These are phyloP conservation scores for Sicyos edulis DNA, from an alignment of 306 rosid genomes.

Conservation along the genomic window DNA sequence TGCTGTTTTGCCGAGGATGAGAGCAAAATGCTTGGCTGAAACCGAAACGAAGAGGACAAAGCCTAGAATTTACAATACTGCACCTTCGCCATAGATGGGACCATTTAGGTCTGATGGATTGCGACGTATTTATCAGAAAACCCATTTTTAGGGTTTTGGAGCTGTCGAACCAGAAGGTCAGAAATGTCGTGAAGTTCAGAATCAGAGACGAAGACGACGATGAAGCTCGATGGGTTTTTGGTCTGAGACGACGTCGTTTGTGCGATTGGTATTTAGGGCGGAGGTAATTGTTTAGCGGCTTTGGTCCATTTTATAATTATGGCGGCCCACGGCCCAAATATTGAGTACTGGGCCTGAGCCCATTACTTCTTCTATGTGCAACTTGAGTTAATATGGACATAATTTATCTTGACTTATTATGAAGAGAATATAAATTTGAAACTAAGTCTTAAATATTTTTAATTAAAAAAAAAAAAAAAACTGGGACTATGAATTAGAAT, in stretches of 20 bases:
- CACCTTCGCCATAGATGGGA: constrained; percentile 22
- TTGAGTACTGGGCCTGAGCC: background rate
- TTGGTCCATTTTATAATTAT: background rate
- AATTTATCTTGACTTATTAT: too few species aligned
- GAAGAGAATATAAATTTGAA: too few species aligned
- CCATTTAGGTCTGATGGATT: constrained; percentile 40
- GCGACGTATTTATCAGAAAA: constrained; percentile 51
- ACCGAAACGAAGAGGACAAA: constrained; percentile 26
- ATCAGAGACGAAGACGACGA: background rate
- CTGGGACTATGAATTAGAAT: too few species aligned
- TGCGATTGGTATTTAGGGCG: background rate
- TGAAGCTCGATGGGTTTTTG: background rate
- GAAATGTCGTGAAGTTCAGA: background rate
- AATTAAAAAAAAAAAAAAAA: too few species aligned
- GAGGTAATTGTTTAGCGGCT: background rate
- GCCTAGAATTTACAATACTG: constrained; percentile 20
- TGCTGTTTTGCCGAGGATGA: constrained; percentile 43
- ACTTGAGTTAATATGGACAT: background rate
- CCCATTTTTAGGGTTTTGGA: constrained; percentile 62
- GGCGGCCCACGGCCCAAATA: background rate
- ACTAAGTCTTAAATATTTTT: too few species aligned
- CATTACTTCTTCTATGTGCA: background rate
- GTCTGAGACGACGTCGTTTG: constrained; percentile 4
- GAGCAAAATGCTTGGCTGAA: constrained; percentile 45
- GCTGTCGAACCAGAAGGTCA: constrained; percentile 9